Conservation (phyloP, 2,329 filamentous ascomycete genomes). For the Trichoderma pleuroti region DNA sequence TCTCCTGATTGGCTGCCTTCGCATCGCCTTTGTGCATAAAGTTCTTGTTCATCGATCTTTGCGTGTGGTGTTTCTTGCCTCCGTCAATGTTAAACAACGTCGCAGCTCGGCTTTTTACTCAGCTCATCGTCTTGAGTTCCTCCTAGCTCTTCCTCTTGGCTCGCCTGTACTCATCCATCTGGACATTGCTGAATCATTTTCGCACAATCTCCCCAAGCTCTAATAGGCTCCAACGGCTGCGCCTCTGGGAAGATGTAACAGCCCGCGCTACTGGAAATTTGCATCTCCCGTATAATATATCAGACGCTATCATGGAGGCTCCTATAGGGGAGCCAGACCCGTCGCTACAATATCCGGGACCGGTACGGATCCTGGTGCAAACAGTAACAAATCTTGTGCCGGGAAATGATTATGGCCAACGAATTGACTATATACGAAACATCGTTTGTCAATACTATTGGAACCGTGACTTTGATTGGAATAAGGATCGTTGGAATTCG, state of each 20-base stretch:
- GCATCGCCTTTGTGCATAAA: neutral
- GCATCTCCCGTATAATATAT: neutral
- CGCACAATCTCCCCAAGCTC: no score
- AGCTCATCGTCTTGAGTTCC: neutral
- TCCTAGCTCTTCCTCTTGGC: neutral
- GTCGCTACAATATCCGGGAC: neutral
- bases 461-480: neutral
- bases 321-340: fast-evolving
- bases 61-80: no score
- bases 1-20: neutral
- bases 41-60: no score
- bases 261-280: neutral
- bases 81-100: neutral
- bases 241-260: no score
- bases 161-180: neutral
- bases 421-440: neutral
- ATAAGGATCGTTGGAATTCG: neutral
- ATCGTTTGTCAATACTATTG: neutral
- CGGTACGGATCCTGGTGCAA: neutral
- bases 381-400: neutral
- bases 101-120: neutral
- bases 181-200: neutral
- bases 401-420: neutral
- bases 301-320: neutral
- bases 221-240: no score